Base-by-base conservation (phyloP, 306 rosid species). In the Cucumis hystrix region DNA sequence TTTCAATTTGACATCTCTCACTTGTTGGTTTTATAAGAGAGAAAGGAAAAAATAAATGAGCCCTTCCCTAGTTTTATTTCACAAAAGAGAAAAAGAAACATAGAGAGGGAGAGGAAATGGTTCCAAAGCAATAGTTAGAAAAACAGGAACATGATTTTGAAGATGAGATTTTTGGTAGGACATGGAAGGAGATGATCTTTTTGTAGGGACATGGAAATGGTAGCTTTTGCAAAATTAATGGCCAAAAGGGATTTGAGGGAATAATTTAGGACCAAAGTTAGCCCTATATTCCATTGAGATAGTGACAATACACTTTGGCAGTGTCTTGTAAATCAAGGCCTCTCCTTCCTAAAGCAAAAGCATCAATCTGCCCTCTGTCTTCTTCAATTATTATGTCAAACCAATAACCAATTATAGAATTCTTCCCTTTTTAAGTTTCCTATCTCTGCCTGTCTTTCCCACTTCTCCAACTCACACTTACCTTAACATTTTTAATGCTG, bases 231-330 rank as follows among this genome's bases (percentile, higher is more conserved):
- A 74, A 52, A 54, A 74, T 33, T 18, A 30, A 52, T 37, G 63
- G 63, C 77, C 74, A 43, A 68, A 43, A 68, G 54, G 55, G 74
- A 43, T 41, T 43, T 41, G 21, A 49, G 63, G 10, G 60, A 56
- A 74, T 33, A 74, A 30, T 74, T 74, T 52, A 47, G 61, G 73
- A 69, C 85, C 84, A 81, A 80, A 78, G 82, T 52, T 82, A 63
- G 81, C 77, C 74, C 84, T 86, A 83, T 78, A 83, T 82, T 85
- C 77, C 62, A 59, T 3, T 62, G 55, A 82, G 91, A 91, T 60
- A 76, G 81, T 77, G 89, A 90, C 94, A 81, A 74, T 82, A 84
- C 91, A 74, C 78, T 81, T 54, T 4, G 55, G 66, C 33, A 35
- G 17, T 63, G 35, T 17, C 71, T 75, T 78, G 37, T 80, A 64